Evolutionary conservation across 169 alveolate species (phyloP), one percentile per base, ranked within the genome.

Genomic region (Sarcocystis neurona): DNA sequence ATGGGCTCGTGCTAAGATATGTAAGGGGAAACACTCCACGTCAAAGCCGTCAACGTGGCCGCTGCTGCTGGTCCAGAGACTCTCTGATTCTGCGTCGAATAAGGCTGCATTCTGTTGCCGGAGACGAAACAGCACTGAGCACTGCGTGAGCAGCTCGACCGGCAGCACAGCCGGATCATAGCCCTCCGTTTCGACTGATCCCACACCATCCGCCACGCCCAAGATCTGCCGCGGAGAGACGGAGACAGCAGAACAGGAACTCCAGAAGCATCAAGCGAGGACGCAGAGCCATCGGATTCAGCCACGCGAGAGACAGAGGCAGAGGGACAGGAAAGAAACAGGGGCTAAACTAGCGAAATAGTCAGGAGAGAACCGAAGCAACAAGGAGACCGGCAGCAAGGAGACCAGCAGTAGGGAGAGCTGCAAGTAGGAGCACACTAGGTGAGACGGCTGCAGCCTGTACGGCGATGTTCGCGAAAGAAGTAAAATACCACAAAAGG

Each of bases 191-290:
- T 92, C 94, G 47, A 93, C 96, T 3, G 95, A 89, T 66, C 93
- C 84, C 50, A 93, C 96, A 0, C 96, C 96, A 85, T 93, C 96
- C 63, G 96, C 96, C 44, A 93, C 79, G 18, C 95, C 96, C 23
- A 93, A 68, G 8, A 93, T 75, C 93, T 90, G 84, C 88, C 58
- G 82, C 34, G 74, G n/a, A 72, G n/a, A 23, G 39, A 23, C 18
- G 1, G 39, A 72, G 39, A 72, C n/a, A 72, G n/a, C 0, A 41
- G 46, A 72, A 41, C 18, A 41, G 46, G 27, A 44, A 32, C 2
- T 72, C 39, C 18, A 30, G 46, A 32, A 32, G n/a, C 53, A 30
- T 23, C 18, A 72, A 41, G 32, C 18, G 39, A 23, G 18, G 53
- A n/a, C n/a, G n/a, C n/a, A n/a, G 70, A 58, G 70, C 70, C n/a